phyloP scores from a whole-genome alignment of 768 basidiomycete species.

The Auriscalpium vulgare region DNA sequence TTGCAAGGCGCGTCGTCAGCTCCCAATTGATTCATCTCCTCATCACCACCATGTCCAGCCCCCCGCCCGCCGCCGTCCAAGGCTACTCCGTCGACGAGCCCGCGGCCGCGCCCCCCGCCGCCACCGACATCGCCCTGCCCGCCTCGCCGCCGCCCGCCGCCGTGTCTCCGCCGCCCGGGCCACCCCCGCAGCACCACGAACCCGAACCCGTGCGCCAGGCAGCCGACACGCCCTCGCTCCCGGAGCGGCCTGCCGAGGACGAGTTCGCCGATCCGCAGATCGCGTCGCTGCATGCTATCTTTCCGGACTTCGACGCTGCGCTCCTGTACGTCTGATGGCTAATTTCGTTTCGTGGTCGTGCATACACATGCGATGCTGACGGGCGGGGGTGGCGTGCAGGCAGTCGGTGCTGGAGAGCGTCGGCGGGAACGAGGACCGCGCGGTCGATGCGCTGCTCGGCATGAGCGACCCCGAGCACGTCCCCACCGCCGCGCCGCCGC shows the following conservation, averaged over 20 bases:
- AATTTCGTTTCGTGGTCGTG: too few species aligned
- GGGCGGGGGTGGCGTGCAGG: not conserved
- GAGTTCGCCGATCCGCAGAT: slow-evolving; percentile 15
- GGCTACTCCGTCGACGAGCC: not conserved
- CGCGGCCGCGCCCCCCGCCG: not conserved
- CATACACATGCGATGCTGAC: too few species aligned
- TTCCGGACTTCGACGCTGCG: slow-evolving; percentile 14
- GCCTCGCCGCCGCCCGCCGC: not conserved
- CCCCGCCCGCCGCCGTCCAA: not conserved
- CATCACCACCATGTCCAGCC: too few species aligned
- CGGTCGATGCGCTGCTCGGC: slow-evolving; percentile 68
- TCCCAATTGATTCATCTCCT: too few species aligned
- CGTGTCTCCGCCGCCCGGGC: not conserved
- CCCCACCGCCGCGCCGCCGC: slow-evolving; percentile 22
- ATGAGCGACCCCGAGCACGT: slow-evolving; percentile 82
- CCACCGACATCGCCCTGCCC: not conserved
- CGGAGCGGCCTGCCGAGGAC: not conserved
- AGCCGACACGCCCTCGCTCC: not conserved
- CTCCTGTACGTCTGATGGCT: slow-evolving; percentile 3
- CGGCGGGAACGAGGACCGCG: slow-evolving; percentile 60
- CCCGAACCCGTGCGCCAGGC: not conserved
- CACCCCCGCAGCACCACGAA: not conserved
- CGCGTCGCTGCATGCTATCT: slow-evolving; percentile 12
- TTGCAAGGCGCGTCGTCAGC: too few species aligned
- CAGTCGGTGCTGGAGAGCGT: slow-evolving; percentile 58